Evolutionary conservation across 176 grass and related monocot species (phyloP).

Genomic region (Carex littledalei): DNA sequence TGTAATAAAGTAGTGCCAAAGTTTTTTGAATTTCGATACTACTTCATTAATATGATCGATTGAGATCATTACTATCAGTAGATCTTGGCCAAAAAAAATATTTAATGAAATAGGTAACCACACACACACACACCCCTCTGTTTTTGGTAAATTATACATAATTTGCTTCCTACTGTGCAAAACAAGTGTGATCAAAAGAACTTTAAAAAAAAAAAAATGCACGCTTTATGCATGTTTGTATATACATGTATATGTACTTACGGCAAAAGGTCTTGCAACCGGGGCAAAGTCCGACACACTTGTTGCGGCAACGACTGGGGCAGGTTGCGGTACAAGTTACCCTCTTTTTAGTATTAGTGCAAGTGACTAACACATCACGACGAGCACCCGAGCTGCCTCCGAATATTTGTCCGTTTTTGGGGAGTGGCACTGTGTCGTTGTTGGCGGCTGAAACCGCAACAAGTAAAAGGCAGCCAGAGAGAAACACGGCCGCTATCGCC

Average conservation of each 20-base stretch:
- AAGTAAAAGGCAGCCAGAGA: not conserved
- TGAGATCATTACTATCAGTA: not conserved
- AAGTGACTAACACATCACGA: not conserved
- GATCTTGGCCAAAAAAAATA: not conserved
- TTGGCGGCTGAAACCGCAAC: not conserved
- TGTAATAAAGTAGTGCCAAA: not conserved
- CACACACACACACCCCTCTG: no score
- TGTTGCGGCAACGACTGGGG: conserved; percentile 32
- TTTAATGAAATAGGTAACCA: no score
- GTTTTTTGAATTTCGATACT: not conserved
- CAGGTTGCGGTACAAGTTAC: not conserved
- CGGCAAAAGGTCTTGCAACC: conserved; percentile 46
- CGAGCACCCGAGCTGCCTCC: no score
- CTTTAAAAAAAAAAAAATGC: not conserved
- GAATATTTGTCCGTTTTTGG: not conserved
- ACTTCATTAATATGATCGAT: not conserved
- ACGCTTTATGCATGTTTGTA: not conserved
- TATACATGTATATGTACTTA: conserved; percentile 21
- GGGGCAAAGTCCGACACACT: conserved; percentile 49
- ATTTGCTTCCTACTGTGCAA: not conserved
- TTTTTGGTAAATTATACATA: not conserved
- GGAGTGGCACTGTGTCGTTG: not conserved
- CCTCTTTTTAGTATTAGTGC: not conserved
- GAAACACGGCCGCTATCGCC: not conserved
- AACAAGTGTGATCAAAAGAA: not conserved